Percentiles rank a stretch among this genome's conserved stretches.
Conservation (phyloP, 345 rosid genomes). For the Brassica nigra region DNA sequence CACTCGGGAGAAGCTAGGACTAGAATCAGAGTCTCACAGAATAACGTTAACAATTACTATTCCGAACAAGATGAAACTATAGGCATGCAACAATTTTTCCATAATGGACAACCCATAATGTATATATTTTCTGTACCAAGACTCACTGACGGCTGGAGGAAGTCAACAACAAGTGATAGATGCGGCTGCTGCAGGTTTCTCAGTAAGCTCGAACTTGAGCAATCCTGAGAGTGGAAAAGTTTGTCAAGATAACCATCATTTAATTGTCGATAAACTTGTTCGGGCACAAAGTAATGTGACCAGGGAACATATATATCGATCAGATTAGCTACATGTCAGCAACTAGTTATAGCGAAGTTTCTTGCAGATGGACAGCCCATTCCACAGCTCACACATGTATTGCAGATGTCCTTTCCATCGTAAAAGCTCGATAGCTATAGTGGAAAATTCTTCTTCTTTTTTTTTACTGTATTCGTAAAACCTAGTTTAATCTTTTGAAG, state of each 20-base stretch:
- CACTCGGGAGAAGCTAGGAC: slow-evolving; percentile 48
- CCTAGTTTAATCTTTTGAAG: too few species aligned
- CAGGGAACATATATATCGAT: slow-evolving; percentile 54
- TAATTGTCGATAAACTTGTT: slow-evolving; percentile 18
- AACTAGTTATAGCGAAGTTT: slow-evolving; percentile 61
- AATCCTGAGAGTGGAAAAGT: slow-evolving; percentile 39
- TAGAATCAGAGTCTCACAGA: slow-evolving; percentile 54
- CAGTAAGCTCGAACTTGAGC: slow-evolving; percentile 35
- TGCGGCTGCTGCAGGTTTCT: slow-evolving; percentile 34
- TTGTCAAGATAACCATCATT: slow-evolving; percentile 19
- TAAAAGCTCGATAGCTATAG: too few species aligned
- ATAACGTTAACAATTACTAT: slow-evolving; percentile 41
- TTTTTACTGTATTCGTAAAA: too few species aligned
- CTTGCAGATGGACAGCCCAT: slow-evolving; percentile 73
- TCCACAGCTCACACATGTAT: slow-evolving; percentile 52
- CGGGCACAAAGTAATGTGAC: slow-evolving; percentile 46
- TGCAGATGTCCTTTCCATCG: slow-evolving; percentile 32
- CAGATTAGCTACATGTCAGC: slow-evolving; percentile 68
- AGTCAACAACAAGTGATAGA: slow-evolving; percentile 45
- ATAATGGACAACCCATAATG: not conserved
- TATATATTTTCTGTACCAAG: slow-evolving; percentile 32
- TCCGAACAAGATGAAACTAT: slow-evolving; percentile 29
- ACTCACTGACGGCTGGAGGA: slow-evolving; percentile 45
- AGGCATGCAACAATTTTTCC: slow-evolving; percentile 27
- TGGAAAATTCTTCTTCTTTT: too few species aligned